These are phyloP conservation scores for Lactarius vividus DNA, from an alignment of 768 basidiomycete genomes.

Conservation along the genomic window DNA sequence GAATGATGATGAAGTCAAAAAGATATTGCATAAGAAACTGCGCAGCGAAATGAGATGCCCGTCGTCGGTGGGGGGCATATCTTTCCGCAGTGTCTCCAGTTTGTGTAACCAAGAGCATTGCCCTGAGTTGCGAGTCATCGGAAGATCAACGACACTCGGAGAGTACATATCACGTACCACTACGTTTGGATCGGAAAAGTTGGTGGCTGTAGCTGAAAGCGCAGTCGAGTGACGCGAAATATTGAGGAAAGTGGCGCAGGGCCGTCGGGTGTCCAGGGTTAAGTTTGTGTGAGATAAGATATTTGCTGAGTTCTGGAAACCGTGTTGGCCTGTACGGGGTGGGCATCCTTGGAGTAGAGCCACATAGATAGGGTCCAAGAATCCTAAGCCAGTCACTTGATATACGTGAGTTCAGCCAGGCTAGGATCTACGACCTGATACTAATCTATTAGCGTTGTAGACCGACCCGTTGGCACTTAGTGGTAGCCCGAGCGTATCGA, in stretches of 20 bases:
- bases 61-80: neutral
- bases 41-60: neutral
- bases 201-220: neutral
- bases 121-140: neutral
- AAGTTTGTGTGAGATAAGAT: neutral
- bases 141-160: neutral
- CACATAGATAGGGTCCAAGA: neutral
- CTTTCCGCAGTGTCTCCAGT: neutral
- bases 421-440: neutral
- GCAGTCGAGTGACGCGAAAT: neutral
- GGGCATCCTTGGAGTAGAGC: neutral
- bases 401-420: neutral
- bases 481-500: too few relatives aligned
- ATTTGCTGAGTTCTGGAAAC: neutral
- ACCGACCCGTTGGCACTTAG: neutral
- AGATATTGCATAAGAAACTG: neutral
- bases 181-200: neutral
- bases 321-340: neutral
- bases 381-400: neutral
- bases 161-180: neutral
- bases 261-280: neutral
- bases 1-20: neutral
- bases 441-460: neutral
- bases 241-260: neutral
- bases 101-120: neutral